Percentiles rank a stretch among this genome's conserved stretches.
These are phyloP conservation scores for Diaporthe helianthi DNA, from an alignment of 2,329 filamentous ascomycete genomes.

Conservation along the genomic window DNA sequence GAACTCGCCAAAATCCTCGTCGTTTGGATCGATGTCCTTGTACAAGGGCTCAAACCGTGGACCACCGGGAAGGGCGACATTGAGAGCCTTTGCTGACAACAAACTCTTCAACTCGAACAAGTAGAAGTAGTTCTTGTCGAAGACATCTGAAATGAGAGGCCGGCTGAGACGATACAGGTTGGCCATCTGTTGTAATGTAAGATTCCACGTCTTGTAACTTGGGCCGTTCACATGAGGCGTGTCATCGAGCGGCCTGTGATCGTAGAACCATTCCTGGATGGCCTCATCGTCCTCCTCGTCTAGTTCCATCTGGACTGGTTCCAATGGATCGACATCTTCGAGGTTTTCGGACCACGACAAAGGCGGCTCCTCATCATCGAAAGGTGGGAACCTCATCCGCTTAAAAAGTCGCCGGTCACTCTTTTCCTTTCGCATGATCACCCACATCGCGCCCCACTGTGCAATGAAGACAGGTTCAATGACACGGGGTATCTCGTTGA, in stretches of 20 bases:
- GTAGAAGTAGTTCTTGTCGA: slow-evolving; percentile 97
- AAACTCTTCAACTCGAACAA: slow-evolving; percentile 97
- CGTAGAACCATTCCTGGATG: slow-evolving; percentile 97
- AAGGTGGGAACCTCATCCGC: slow-evolving; percentile 97
- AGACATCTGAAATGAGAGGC: slow-evolving; percentile 87
- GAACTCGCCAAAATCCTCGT: slow-evolving; percentile 99
- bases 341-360: slow-evolving; percentile 99
- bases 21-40: slow-evolving; percentile 98
- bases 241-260: slow-evolving; percentile 88
- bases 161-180: slow-evolving; percentile 91
- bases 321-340: slow-evolving; percentile 95
- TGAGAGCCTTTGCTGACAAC: slow-evolving; percentile 93
- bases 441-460: slow-evolving; percentile 99
- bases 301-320: slow-evolving; percentile 98
- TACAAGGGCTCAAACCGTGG: slow-evolving; percentile 96
- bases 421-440: slow-evolving; percentile 97
- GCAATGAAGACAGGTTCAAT: slow-evolving; percentile 98
- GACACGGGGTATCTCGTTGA: slow-evolving; percentile 95
- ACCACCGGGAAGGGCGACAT: slow-evolving; percentile 96
- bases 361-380: slow-evolving; percentile 97
- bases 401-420: slow-evolving; percentile 96
- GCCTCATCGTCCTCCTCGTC: slow-evolving; percentile 92
- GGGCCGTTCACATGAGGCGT: slow-evolving; percentile 94
- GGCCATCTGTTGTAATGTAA: slow-evolving; percentile 93
- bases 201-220: slow-evolving; percentile 96